Conservation (phyloP, 2,329 filamentous ascomycete species). For the Pseudogymnoascus sp. region DNA sequence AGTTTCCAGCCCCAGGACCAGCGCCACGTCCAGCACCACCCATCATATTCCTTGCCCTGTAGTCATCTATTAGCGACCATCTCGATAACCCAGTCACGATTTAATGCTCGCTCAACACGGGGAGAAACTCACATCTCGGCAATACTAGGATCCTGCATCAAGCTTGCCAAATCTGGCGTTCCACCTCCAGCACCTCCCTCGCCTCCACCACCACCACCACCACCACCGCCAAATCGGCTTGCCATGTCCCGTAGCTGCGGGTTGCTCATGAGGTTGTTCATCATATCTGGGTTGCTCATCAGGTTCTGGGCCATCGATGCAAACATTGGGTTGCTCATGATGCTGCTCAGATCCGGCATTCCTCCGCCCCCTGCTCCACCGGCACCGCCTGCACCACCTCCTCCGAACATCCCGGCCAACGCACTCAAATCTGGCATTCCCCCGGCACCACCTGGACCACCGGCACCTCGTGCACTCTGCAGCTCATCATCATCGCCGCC, state of each 20-base stretch:
- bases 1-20: slow-evolving; percentile 23
- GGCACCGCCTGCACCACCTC: slow-evolving; percentile 49
- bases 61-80: background rate
- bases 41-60: slow-evolving; percentile 60
- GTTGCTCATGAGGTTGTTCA: slow-evolving; percentile 91
- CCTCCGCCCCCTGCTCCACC: slow-evolving; percentile 58
- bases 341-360: slow-evolving; percentile 76
- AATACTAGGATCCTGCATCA: slow-evolving; percentile 90
- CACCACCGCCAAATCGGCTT: slow-evolving; percentile 62
- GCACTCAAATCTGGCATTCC: slow-evolving; percentile 64
- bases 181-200: slow-evolving; percentile 57
- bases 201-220: slow-evolving; percentile 42
- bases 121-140: slow-evolving; percentile 74
- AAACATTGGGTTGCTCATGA: slow-evolving; percentile 99
- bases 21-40: slow-evolving; percentile 40
- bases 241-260: slow-evolving; percentile 83
- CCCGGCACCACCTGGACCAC: slow-evolving; percentile 40
- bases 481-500: slow-evolving; percentile 40
- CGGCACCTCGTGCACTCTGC: slow-evolving; percentile 41
- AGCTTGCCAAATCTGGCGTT: slow-evolving; percentile 73
- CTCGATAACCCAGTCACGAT: background rate
- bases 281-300: slow-evolving; percentile 92
- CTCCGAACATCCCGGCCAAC: slow-evolving; percentile 64
- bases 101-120: too few species aligned
- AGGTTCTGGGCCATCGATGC: slow-evolving; percentile 92